Evolutionary conservation across 2,329 filamentous ascomycete genomes (phyloP), one percentile per base, ranked within the genome.

Genomic region (Torrubiellomyces zombiae): DNA sequence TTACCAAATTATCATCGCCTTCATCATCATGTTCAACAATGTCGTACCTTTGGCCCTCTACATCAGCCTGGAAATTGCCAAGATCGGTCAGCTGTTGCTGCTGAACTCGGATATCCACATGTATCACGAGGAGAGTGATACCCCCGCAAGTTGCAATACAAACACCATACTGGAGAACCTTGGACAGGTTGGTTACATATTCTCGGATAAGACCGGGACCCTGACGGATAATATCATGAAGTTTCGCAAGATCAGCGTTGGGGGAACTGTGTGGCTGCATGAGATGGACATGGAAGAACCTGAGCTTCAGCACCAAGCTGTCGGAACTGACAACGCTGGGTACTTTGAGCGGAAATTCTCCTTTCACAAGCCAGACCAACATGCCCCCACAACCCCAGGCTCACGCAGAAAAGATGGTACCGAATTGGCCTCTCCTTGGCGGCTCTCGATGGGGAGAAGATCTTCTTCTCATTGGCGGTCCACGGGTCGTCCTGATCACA

Each of bases 11-110:
- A 75, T 94, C 35, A 75, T 86, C 15, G 83, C 80, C 0, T 94
- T 83, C 45, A 71, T 92, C 36, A 93, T 95, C 51, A 86, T 93
- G 71, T 92, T 92, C 53, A 95, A 94, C 49, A 95, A 89, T 19
- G 72, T 93, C 52, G 85, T 94, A 30, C 86, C 86, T 0, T 64
- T 95, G 10, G 82, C 83, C 0, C 63, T 95, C 1, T 95, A 93
- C 38, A 80, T 95, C 38, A 89, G 75, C 44, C 59, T 95, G 47
- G 85, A 95, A 35, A 62, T 92, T 30, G 75, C 89, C 47, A 91
- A 91, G 46, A 59, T 91, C 6, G 76, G 65, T 4, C 67, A 72
- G 42, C 75, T 92, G 60, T 60, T 85, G 28, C 67, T 92, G 44
- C 50, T 92, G 28, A 83, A 85, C 36, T 57, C 56, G 13, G 85